These are phyloP conservation scores for Metschnikowia hibisci DNA, from an alignment of 805 yeast genomes.

Conservation along the genomic window DNA sequence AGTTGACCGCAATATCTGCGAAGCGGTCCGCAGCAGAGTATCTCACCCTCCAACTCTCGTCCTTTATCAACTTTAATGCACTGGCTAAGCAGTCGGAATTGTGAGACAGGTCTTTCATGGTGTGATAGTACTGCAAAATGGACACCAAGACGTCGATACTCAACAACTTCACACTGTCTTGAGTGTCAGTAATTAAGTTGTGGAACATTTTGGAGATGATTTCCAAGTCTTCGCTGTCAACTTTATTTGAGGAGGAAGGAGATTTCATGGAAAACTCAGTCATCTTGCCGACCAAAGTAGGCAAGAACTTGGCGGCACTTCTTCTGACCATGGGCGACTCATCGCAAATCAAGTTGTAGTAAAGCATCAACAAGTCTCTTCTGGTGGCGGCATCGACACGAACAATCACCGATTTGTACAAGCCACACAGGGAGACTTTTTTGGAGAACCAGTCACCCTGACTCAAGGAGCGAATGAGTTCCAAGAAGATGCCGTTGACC, in stretches of 20 bases:
- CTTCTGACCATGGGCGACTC: conserved; percentile 98
- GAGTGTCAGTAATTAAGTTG: conserved; percentile 73
- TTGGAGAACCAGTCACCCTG: conserved; percentile 93
- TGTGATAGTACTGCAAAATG: conserved; percentile 65
- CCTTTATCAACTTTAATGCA: conserved; percentile 69
- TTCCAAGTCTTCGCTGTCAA: conserved; percentile 68
- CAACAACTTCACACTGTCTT: conserved; percentile 90
- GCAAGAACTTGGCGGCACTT: conserved; percentile 84
- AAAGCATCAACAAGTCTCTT: conserved; percentile 60
- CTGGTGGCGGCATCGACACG: conserved; percentile 55
- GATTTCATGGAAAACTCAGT: conserved; percentile 42
- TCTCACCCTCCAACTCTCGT: conserved; percentile 97
- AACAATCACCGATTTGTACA: conserved; percentile 66
- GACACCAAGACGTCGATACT: conserved; percentile 85
- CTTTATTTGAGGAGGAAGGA: conserved; percentile 25
- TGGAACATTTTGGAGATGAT: conserved; percentile 78
- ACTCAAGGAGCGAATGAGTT: conserved; percentile 71
- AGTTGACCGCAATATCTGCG: conserved; percentile 63
- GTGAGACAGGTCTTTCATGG: conserved; percentile 53
- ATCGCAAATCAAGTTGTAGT: conserved; percentile 70
- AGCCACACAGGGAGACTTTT: conserved; percentile 87
- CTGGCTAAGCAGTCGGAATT: conserved; percentile 59
- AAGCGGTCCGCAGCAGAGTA: conserved; percentile 97
- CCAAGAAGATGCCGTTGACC: conserved; percentile 62
- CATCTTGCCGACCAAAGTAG: conserved; percentile 59